Conservation (phyloP, 106 monocot species). For the Agapanthus africanus region DNA sequence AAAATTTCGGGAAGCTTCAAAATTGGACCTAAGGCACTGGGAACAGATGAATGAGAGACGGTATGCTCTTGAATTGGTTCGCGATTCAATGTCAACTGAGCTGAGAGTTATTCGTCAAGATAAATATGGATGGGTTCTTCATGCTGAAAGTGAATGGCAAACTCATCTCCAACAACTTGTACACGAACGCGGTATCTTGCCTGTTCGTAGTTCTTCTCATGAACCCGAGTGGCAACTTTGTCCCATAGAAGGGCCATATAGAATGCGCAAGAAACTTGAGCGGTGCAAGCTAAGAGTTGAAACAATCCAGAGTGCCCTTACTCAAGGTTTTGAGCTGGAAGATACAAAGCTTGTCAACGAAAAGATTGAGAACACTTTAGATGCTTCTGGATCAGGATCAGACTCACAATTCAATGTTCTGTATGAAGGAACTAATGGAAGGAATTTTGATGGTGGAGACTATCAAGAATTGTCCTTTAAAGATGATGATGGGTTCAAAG, state of each 20-base stretch:
- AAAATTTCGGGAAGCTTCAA: constrained; percentile 63
- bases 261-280: constrained; percentile 97
- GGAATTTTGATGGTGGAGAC: constrained; percentile 36
- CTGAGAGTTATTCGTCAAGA: constrained; percentile 94
- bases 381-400: constrained; percentile 43
- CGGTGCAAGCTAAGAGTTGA: constrained; percentile 65
- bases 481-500: constrained; percentile 53
- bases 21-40: constrained; percentile 58
- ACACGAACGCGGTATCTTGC: constrained; percentile 90
- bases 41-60: constrained; percentile 79
- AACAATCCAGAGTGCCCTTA: constrained; percentile 57
- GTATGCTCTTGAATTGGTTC: constrained; percentile 68
- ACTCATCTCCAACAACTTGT: constrained; percentile 82
- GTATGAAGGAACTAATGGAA: constrained; percentile 35
- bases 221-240: constrained; percentile 91
- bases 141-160: constrained; percentile 99
- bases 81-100: constrained; percentile 92
- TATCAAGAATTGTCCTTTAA: constrained; percentile 38
- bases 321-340: constrained; percentile 39
- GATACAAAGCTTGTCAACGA: constrained; percentile 24
- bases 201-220: constrained; percentile 31
- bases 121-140: constrained; percentile 99
- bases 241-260: constrained; percentile 90
- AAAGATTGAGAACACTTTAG: constrained; percentile 28
- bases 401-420: constrained; percentile 53